Base-by-base conservation (phyloP, 2,329 filamentous ascomycete species). In the Emergomyces pasteurianus region DNA sequence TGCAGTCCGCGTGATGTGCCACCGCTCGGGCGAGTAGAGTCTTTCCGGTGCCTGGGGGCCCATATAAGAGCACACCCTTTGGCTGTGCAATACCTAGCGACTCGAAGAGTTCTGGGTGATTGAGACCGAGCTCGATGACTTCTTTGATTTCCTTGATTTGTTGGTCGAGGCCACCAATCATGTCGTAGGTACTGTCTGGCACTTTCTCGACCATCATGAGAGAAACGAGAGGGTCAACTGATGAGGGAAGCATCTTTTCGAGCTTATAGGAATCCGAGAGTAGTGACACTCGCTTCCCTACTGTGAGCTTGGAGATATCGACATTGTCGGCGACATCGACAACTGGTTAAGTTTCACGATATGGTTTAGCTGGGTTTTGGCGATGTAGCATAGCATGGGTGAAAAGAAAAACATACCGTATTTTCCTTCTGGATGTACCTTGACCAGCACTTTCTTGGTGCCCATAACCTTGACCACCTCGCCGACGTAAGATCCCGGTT, bases 161-260 rank as follows among this genome's bases (percentile, higher is more conserved):
- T 75, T 99, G 92, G 74, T 99, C 94, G 64, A 99, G 80, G 67
- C 94, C 94, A 78, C 94, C 94, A 75, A 99, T 99, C 94, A 99
- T 99, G 79, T 99, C 94, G 81, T 99, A 99, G 73, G 94, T 99
- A 80, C 91, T 96, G 81, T 99, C 94, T 18, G 94, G 94, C 18
- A 99, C 94, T 82, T 99, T 99, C 75, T 99, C 94, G 58, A 99
- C 94, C 94, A 99, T 99, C 94, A 99, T 99, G 74, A 99, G 89
- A 42, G 94, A 99, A 61, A 99, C 94, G 62, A 99, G 88, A 43
- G 94, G 94, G 73, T 99, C 94, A 72, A 99, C 94, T 23, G 94
- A 99, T 60, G 94, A 97, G 23, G 94, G 94, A 10, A 99, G 86
- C 79, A 97, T 95, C 81, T 96, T 96, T 74, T 97, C 94, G 70